Evolutionary conservation across 2,329 filamentous ascomycete genomes (phyloP).

Genomic region (Pestalotiopsis sp.): DNA sequence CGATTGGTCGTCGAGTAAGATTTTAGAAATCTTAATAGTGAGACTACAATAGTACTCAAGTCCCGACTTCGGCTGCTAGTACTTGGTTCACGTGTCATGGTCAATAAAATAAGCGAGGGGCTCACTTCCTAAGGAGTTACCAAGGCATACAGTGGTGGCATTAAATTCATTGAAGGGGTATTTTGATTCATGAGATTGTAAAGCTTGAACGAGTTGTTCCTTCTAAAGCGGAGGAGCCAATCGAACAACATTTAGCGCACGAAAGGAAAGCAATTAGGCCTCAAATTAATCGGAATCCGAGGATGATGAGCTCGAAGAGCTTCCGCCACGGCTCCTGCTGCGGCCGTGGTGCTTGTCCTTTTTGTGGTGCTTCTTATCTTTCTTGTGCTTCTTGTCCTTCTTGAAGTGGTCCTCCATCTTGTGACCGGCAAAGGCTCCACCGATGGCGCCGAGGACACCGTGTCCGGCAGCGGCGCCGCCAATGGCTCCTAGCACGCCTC

Average conservation of each 20-base stretch:
- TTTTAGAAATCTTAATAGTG: neutral
- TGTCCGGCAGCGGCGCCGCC: conserved; percentile 4
- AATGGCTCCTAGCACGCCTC: neutral
- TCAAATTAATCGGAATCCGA: neutral
- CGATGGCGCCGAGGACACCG: conserved; percentile 11
- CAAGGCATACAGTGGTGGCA: too few relatives aligned
- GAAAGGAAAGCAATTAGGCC: neutral
- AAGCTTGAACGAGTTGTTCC: too few relatives aligned
- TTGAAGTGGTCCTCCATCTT: conserved; percentile 14
- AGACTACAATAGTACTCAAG: neutral
- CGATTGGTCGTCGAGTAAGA: neutral
- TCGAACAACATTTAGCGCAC: neutral
- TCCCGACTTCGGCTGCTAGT: neutral
- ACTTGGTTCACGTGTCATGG: neutral
- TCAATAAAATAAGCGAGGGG: neutral
- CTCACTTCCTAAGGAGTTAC: too few relatives aligned
- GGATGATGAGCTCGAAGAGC: conserved; percentile 1
- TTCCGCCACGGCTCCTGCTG: conserved; percentile 8
- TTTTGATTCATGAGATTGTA: too few relatives aligned
- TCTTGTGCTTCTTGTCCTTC: conserved; percentile 25
- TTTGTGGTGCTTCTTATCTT: conserved; percentile 36
- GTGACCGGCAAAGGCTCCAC: conserved; percentile 13
- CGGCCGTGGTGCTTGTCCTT: conserved; percentile 35
- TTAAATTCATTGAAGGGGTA: too few relatives aligned
- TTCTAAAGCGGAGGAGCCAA: neutral